phyloP scores from a whole-genome alignment of 257 asterid species.

The Anisodus acutangulus region DNA sequence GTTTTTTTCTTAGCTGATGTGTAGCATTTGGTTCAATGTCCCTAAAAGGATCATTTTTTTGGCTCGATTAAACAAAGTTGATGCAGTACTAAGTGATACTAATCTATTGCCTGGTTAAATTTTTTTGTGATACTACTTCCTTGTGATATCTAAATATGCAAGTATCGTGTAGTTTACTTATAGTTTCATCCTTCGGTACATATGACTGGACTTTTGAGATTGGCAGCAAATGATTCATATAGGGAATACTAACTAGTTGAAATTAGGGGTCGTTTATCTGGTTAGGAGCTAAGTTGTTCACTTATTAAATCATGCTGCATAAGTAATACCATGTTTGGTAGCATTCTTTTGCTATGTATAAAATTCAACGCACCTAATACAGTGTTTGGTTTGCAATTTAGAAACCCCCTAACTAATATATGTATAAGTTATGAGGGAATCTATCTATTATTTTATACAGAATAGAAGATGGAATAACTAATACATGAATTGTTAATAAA shows the following conservation, averaged over 20 bases:
- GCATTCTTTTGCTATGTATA: too few species aligned
- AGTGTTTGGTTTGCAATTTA: too few species aligned
- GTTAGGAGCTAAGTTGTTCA: too few species aligned
- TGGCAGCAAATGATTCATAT: background rate
- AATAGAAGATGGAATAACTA: too few species aligned
- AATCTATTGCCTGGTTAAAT: background rate
- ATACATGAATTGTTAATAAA: too few species aligned
- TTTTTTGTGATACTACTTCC: background rate
- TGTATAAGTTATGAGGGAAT: too few species aligned
- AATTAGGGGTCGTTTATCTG: too few species aligned
- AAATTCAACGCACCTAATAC: too few species aligned
- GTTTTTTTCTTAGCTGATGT: background rate
- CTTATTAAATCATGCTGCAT: too few species aligned
- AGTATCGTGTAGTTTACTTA: background rate
- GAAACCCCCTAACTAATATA: too few species aligned
- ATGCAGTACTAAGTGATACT: background rate
- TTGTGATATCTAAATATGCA: background rate
- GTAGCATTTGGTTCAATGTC: background rate
- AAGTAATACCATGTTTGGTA: too few species aligned
- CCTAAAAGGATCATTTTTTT: background rate
- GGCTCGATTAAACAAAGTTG: slow-evolving; percentile 5
- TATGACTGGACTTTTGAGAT: background rate
- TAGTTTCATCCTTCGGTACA: background rate
- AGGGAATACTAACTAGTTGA: background rate
- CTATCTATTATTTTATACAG: too few species aligned